Conservation (phyloP, 176 grass and related monocot genomes). For the Canna indica region DNA sequence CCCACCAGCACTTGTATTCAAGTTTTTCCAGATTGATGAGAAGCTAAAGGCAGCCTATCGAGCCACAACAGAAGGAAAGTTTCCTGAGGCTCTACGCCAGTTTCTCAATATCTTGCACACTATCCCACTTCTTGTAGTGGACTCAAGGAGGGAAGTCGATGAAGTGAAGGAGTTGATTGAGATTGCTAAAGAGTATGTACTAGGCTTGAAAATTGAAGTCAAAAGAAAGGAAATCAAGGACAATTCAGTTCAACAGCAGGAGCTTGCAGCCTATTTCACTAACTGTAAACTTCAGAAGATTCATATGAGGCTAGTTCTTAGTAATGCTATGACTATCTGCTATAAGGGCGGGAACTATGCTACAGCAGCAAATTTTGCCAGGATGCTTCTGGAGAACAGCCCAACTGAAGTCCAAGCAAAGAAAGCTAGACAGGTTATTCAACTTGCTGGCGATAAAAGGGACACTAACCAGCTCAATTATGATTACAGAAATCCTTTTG, state of each 20-base stretch:
- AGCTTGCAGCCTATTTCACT: constrained; percentile 76
- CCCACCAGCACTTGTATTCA: constrained; percentile 75
- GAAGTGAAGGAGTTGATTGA: constrained; percentile 92
- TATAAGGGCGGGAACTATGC: constrained; percentile 59
- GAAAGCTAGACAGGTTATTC: constrained; percentile 73
- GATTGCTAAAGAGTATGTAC: constrained; percentile 81
- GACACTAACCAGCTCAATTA: constrained; percentile 62
- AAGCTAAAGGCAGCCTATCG: constrained; percentile 82
- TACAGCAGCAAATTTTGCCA: constrained; percentile 67
- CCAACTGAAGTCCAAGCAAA: constrained; percentile 59
- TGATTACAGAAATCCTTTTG: constrained; percentile 91
- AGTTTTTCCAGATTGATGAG: constrained; percentile 85
- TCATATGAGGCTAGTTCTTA: constrained; percentile 63
- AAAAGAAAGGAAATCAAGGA: constrained; percentile 73
- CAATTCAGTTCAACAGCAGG: constrained; percentile 40
- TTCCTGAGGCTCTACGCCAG: constrained; percentile 71
- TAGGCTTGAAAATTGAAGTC: constrained; percentile 82
- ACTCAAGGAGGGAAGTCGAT: constrained; percentile 85
- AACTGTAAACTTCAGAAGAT: constrained; percentile 85
- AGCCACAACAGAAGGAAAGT: constrained; percentile 74
- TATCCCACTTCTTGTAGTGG: constrained; percentile 74
- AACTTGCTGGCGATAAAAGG: constrained; percentile 41
- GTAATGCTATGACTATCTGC: constrained; percentile 67
- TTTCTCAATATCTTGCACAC: constrained; percentile 82
- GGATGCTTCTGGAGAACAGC: constrained; percentile 78